phyloP scores from a whole-genome alignment of 2,329 filamentous ascomycete species.

The Pseudogymnoascus sp. region DNA sequence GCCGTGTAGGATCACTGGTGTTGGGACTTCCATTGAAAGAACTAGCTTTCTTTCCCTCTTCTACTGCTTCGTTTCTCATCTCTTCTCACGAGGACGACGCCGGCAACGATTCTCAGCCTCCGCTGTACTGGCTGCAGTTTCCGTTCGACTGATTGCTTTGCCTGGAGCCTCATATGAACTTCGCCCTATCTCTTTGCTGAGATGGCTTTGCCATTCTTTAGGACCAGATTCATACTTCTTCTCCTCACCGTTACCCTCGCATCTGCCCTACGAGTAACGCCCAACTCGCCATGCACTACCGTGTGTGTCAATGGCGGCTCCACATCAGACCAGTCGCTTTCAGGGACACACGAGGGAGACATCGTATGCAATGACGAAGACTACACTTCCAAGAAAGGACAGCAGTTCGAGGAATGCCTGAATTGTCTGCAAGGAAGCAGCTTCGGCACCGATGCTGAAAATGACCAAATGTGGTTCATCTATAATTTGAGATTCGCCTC shows the following conservation, averaged over 20 bases:
- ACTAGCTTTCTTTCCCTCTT: not conserved
- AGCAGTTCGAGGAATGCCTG: constrained; percentile 10
- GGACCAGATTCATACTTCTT: not conserved
- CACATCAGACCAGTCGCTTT: constrained; percentile 29
- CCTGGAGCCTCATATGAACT: not conserved
- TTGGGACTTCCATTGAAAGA: not conserved
- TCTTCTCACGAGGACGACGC: not conserved
- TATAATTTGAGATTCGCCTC: constrained; percentile 7
- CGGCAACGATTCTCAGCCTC: not conserved
- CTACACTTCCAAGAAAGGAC: constrained; percentile 14
- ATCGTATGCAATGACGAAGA: constrained; percentile 30
- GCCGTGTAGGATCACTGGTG: constrained; percentile 1
- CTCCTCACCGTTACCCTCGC: not conserved
- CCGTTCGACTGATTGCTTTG: not conserved
- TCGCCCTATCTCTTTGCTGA: constrained; percentile 5
- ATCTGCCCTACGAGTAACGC: constrained; percentile 39
- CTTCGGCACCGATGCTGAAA: not conserved
- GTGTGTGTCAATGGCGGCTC: constrained; percentile 39
- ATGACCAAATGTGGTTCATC: constrained; percentile 10
- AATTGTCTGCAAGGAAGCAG: constrained; percentile 5
- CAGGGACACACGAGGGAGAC: constrained; percentile 39
- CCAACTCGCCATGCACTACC: constrained; percentile 43
- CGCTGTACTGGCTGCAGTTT: not conserved
- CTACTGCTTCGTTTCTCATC: not conserved
- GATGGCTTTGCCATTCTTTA: not conserved